Evolutionary conservation across 2,329 filamentous ascomycete species (phyloP).

Genomic region (Neoscytalidium dimidiatum): DNA sequence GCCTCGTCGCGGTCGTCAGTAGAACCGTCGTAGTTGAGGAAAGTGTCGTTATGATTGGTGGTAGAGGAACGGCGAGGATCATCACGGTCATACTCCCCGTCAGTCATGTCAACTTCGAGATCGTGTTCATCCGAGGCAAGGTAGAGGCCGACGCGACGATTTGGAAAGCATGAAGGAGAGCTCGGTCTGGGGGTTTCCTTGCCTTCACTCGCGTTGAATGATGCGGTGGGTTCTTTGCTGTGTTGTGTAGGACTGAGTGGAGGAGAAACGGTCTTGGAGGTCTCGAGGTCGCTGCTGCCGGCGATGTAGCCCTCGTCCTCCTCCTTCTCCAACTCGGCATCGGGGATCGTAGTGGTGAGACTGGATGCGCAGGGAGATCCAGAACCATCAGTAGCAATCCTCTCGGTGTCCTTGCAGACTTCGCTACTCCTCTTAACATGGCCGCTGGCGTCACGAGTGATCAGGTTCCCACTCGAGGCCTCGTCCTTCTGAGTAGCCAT

Average conservation of each 20-base stretch:
- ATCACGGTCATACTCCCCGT: background rate
- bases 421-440: background rate
- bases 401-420: background rate
- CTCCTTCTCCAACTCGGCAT: background rate
- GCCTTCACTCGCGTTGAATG: background rate
- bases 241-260: background rate
- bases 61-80: background rate
- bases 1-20: background rate
- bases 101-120: background rate
- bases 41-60: background rate
- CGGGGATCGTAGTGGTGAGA: no score
- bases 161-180: background rate
- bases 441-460: no score
- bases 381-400: background rate
- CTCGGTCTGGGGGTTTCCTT: background rate
- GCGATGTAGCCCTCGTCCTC: background rate
- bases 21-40: background rate
- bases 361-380: background rate
- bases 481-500: background rate
- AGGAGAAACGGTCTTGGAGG: background rate
- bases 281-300: background rate
- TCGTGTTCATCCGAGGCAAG: background rate
- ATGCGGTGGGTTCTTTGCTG: background rate
- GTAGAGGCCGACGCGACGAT: background rate
- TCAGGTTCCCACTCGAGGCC: background rate